A percentile compares a stretch with the other conserved stretches of the same genome.
These are phyloP conservation scores for Capillidium heterosporum DNA, from an alignment of 371 early-diverging fungal species.

Conservation along the genomic window DNA sequence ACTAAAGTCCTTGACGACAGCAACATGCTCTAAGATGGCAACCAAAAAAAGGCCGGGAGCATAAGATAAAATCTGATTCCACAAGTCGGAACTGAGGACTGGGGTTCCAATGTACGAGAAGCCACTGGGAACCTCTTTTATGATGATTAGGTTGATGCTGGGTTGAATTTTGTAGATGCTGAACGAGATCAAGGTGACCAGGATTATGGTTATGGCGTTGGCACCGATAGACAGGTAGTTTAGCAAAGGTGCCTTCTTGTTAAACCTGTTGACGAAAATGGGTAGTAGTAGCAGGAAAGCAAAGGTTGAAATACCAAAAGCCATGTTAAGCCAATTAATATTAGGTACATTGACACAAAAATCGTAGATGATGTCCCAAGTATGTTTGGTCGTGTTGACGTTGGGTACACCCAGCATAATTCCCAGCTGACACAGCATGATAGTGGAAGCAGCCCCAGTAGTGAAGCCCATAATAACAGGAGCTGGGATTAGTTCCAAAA, in stretches of 20 bases:
- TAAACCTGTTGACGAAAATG: background rate
- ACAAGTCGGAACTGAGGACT: slow-evolving; percentile 34
- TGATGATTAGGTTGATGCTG: slow-evolving; percentile 25
- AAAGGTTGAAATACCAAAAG: background rate
- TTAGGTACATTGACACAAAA: background rate
- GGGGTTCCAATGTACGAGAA: slow-evolving; percentile 10
- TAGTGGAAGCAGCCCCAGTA: slow-evolving; percentile 53
- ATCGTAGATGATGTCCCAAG: background rate
- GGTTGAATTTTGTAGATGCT: slow-evolving; percentile 8
- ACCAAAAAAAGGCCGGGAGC: slow-evolving; percentile 50
- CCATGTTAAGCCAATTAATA: background rate
- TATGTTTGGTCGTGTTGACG: slow-evolving; percentile 26
- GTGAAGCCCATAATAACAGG: slow-evolving; percentile 59
- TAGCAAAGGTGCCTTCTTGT: background rate
- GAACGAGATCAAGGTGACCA: background rate
- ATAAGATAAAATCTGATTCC: slow-evolving; percentile 11
- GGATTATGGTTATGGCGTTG: slow-evolving; percentile 31
- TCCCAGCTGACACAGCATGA: slow-evolving; percentile 50
- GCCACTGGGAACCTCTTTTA: slow-evolving; percentile 43
- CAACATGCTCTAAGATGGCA: slow-evolving; percentile 68
- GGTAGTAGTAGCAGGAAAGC: background rate
- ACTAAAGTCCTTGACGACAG: slow-evolving; percentile 62
- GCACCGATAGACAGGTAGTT: background rate
- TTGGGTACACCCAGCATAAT: slow-evolving; percentile 47
- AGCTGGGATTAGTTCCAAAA: slow-evolving; percentile 73